Base-by-base conservation (phyloP, 2,329 filamentous ascomycete genomes). In the Sporothrix euskadiensis region DNA sequence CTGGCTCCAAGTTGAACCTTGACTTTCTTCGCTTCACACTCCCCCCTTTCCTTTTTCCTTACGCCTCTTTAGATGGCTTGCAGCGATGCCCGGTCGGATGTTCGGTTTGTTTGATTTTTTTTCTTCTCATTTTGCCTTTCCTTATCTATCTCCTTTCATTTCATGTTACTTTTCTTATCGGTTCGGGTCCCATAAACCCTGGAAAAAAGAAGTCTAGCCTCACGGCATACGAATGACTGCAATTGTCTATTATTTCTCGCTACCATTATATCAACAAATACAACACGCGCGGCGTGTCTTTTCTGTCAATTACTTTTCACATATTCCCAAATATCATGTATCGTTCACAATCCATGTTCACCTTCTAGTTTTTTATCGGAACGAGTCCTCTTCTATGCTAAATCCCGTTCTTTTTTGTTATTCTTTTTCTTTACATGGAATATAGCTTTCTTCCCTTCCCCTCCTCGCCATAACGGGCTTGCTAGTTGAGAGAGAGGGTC, bases 171-270 rank as follows among this genome's bases (percentile, higher is more conserved):
- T 39, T 72, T 10, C 52, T 66, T 57, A 26, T 44, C 19, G 22
- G 44, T 52, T 70, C 35, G 68, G 71, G n/a, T 66, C 66, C 22
- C 32, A 68, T 63, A 49, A 59, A 59, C 26, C 57, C 73, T 54
- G 71, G 69, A 71, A 73, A 75, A 76, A 76, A 75, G 71, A 75
- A 71, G 26, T 69, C 47, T 71, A 73, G 75, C 75, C 75, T 76
- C 75, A 71, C 75, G 75, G 75, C 75, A 76, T 76, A 76, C 52
- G 75, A 75, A 54, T 69, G 32, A 57, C 22, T 59, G 12, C 26
- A n/a, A n/a, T 61, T 32, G 49, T 30, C 16, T 63, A 5, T 72
- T 8, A n/a, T 12, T 41, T 56, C 56, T 52, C 49, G 9, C 30
- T 5, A 22, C 16, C 22, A 41, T 41, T 61, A 41, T 61, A 61